phyloP scores from a whole-genome alignment of 306 rosid genomes.

The Cicer pinnatifidum region DNA sequence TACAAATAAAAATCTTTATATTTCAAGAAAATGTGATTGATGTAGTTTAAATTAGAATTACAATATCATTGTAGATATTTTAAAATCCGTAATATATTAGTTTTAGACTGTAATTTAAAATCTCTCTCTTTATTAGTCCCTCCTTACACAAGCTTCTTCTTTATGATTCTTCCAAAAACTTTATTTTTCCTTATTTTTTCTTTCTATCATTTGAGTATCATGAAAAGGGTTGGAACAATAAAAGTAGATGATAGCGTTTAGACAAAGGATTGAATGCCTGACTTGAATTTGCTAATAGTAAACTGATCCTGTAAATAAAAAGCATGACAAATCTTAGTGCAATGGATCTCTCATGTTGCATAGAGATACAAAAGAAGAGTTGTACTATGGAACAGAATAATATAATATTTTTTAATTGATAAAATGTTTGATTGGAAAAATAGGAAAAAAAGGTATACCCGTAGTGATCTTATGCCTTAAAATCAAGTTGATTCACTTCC shows the following conservation, averaged over 20 bases:
- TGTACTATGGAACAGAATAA: conserved; percentile 57
- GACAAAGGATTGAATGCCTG: conserved; percentile 47
- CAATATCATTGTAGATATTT: too few species aligned
- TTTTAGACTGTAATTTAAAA: too few species aligned
- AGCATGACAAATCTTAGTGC: conserved; percentile 57
- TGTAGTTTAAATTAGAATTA: too few species aligned
- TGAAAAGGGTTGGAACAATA: conserved; percentile 53
- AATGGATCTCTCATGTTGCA: conserved; percentile 45
- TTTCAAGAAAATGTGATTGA: too few species aligned
- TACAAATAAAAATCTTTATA: too few species aligned
- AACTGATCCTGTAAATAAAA: conserved; percentile 55
- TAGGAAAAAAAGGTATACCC: conserved; percentile 44
- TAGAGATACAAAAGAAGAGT: conserved; percentile 40
- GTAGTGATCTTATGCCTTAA: conserved; percentile 71
- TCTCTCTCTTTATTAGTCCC: neutral
- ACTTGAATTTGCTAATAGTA: conserved; percentile 44
- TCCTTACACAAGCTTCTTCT: conserved; percentile 18
- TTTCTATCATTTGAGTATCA: conserved; percentile 45
- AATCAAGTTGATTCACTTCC: conserved; percentile 62
- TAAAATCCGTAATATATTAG: too few species aligned
- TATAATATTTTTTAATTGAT: conserved; percentile 34
- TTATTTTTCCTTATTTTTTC: neutral
- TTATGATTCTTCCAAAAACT: conserved; percentile 37
- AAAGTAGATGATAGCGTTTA: conserved; percentile 50
- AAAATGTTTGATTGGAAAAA: conserved; percentile 49